phyloP scores from a whole-genome alignment of 306 rosid genomes.

The Quercus cerris region DNA sequence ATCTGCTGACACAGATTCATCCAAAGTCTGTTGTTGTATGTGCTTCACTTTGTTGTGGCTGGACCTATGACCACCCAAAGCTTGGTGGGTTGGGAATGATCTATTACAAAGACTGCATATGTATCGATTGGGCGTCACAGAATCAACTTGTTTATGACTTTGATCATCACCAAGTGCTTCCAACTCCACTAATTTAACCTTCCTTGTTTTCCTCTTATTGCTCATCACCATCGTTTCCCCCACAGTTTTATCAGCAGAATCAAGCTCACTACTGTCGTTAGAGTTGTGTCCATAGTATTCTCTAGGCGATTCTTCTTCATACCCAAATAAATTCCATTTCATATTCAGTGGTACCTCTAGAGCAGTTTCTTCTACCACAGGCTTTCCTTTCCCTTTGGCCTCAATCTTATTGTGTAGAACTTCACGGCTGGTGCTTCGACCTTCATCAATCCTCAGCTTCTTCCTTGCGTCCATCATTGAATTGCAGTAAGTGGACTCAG shows the following conservation, averaged over 20 bases:
- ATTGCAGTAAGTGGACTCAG: not conserved
- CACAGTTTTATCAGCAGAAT: not conserved
- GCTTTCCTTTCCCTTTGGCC: not conserved
- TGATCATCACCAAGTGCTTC: not conserved
- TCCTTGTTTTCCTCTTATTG: conserved; percentile 18
- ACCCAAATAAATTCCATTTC: not conserved
- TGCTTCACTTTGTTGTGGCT: conserved; percentile 26
- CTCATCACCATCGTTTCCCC: conserved; percentile 1
- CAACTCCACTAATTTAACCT: conserved; percentile 24
- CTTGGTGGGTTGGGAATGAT: conserved; percentile 35
- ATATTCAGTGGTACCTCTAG: not conserved
- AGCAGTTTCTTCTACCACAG: not conserved
- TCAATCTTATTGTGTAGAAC: not conserved
- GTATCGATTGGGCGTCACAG: not conserved
- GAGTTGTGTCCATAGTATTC: not conserved
- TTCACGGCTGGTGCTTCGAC: not conserved
- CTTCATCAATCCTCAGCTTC: not conserved
- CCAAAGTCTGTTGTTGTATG: not conserved
- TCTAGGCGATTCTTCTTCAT: not conserved
- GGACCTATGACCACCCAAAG: conserved; percentile 50
- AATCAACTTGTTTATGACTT: not conserved
- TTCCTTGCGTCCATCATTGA: not conserved
- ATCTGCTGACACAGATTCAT: not conserved
- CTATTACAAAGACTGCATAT: conserved; percentile 33
- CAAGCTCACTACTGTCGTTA: conserved; percentile 6